These are phyloP conservation scores for Krasilnikovozyma curviuscula DNA, from an alignment of 768 basidiomycete species.

Conservation along the genomic window DNA sequence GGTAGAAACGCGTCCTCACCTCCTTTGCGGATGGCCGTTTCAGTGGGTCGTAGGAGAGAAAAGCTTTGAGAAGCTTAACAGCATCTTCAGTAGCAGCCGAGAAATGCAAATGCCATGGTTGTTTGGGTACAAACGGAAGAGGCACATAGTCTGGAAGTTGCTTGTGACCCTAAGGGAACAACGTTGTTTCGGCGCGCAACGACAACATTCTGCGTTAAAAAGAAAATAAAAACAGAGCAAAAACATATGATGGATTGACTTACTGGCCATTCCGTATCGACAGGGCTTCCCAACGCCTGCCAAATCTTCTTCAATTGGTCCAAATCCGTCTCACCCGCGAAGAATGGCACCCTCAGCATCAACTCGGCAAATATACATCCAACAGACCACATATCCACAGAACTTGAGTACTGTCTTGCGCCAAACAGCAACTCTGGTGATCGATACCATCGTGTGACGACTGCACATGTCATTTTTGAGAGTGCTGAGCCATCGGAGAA, in stretches of 20 bases:
- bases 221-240: background rate
- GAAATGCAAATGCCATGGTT: constrained; percentile 66
- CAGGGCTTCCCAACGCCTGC: constrained; percentile 82
- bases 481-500: constrained; percentile 80
- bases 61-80: constrained; percentile 57
- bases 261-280: constrained; percentile 95
- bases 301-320: constrained; percentile 91
- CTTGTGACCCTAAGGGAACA: constrained; percentile 49
- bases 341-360: constrained; percentile 85
- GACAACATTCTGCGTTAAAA: background rate
- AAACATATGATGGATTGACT: constrained; percentile 16
- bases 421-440: constrained; percentile 90
- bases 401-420: constrained; percentile 69
- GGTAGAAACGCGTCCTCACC: constrained; percentile 30
- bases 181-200: background rate
- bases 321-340: constrained; percentile 89
- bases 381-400: constrained; percentile 91
- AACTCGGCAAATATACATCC: constrained; percentile 96
- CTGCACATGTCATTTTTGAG: constrained; percentile 98
- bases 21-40: constrained; percentile 61
- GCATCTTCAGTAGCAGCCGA: constrained; percentile 74
- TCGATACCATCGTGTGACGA: constrained; percentile 97
- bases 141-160: constrained; percentile 77
- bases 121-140: constrained; percentile 67
- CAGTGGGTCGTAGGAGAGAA: constrained; percentile 67